Evolutionary conservation across 768 basidiomycete species (phyloP), one percentile per base, ranked within the genome.

Genomic region (Collybia mongolica): DNA sequence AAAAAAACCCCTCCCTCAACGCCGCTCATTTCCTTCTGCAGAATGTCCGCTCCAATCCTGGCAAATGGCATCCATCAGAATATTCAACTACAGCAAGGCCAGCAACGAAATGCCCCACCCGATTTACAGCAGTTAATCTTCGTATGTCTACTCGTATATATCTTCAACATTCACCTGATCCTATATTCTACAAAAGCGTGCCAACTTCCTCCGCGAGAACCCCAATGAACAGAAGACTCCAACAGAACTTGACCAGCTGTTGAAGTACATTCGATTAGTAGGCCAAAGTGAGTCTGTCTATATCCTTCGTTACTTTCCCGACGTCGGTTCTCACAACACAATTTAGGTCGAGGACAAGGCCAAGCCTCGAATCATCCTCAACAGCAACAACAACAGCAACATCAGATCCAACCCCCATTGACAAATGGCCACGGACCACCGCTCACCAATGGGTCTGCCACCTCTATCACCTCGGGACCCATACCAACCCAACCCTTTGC

Each of bases 361-460:
- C 63, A 72, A 60, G 19, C 61, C 44, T 62, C 70, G 64, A 67
- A 67, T 61, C 58, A 55, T 51, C 59, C 57, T 7, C 70, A 67
- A 50, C 64, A 63, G 52, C 59, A 58, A 42, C 65, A 58, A 40
- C 63, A 54, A 53, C 55, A 56, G 6, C 69, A 66, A 48, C 32
- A 32, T 32, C 32, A 32, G 14, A 32, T 32, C 5, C 59, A 59
- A 32, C 65, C 59, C 26, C 67, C 64, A 24, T 66, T 71, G 57
- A 60, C 69, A 44, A 85, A 86, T 54, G 82, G 83, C 24, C 81
- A 83, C 59, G 54, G 66, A 22, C 67, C 65, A 40, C 59, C 70
- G 32, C 61, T 76, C 29, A 66, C 72, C 22, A 78, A 79, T 58
- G 72, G 75, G 49, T 60, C 65, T 23, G 67, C 73, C 11, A 64